These are phyloP conservation scores for Ophiocordyceps sinensis DNA, from an alignment of 2,329 filamentous ascomycete genomes.

Conservation along the genomic window DNA sequence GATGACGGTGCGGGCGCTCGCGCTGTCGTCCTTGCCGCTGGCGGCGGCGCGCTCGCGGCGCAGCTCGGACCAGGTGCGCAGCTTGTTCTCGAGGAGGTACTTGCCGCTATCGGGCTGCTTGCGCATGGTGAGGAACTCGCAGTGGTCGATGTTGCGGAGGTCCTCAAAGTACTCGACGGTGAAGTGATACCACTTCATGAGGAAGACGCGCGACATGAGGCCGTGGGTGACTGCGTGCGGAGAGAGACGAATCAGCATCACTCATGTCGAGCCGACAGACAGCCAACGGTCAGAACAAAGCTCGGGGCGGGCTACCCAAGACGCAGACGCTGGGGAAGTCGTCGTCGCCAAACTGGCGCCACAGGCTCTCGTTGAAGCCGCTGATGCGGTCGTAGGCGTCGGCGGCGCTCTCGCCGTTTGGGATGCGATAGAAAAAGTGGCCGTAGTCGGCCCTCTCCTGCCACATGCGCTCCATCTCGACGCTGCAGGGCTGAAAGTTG, in stretches of 20 bases:
- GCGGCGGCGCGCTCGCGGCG: slow-evolving; percentile 45
- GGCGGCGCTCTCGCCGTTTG: slow-evolving; percentile 87
- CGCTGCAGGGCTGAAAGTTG: slow-evolving; percentile 93
- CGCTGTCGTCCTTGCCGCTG: slow-evolving; percentile 19
- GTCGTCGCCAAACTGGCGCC: slow-evolving; percentile 84
- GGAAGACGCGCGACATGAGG: slow-evolving; percentile 88
- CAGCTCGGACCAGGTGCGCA: slow-evolving; percentile 89
- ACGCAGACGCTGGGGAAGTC: slow-evolving; percentile 93
- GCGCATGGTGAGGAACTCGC: slow-evolving; percentile 95
- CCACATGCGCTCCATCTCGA: slow-evolving; percentile 99
- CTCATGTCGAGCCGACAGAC: neutral
- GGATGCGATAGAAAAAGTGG: slow-evolving; percentile 99
- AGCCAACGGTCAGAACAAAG: neutral
- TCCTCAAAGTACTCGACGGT: slow-evolving; percentile 98
- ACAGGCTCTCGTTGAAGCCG: slow-evolving; percentile 93
- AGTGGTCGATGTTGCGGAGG: slow-evolving; percentile 92
- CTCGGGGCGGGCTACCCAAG: slow-evolving; percentile 29
- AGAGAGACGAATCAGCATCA: too few species aligned
- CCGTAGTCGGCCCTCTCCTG: slow-evolving; percentile 94
- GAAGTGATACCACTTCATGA: slow-evolving; percentile 99
- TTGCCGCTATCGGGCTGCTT: slow-evolving; percentile 60
- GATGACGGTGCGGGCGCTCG: slow-evolving; percentile 26
- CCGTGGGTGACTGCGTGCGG: slow-evolving; percentile 79
- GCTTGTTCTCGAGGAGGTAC: slow-evolving; percentile 75
- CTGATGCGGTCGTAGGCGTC: slow-evolving; percentile 93